A percentile compares a stretch with the other conserved stretches of the same genome.
Evolutionary conservation across 2,329 filamentous ascomycete genomes (phyloP).

Genomic region (Xylariomycetidae sp.): DNA sequence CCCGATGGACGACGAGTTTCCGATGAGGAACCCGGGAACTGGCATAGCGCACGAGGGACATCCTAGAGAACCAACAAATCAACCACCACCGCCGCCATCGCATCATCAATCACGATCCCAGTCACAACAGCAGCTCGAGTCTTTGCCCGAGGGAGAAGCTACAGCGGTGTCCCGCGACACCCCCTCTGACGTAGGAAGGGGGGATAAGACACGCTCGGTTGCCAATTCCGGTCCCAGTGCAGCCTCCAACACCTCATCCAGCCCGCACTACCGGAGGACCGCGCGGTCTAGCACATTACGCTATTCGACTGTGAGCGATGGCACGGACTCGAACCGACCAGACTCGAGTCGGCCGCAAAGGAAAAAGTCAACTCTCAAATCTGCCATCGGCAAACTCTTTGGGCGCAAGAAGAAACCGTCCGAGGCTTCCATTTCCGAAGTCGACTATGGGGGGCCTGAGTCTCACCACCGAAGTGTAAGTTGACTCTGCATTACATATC

Average conservation of each 20-base stretch:
- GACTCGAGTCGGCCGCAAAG: constrained; percentile 38
- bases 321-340: constrained; percentile 27
- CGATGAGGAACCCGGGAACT: constrained; percentile 41
- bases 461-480: constrained; percentile 48
- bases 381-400: constrained; percentile 54
- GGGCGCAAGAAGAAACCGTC: constrained; percentile 50
- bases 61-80: no score
- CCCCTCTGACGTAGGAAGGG: constrained; percentile 13
- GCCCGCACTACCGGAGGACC: constrained; percentile 29
- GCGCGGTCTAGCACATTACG: constrained; percentile 37
- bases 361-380: constrained; percentile 55
- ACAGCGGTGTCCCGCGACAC: constrained; percentile 14
- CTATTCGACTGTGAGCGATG: constrained; percentile 44
- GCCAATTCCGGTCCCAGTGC: constrained; percentile 21
- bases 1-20: constrained; percentile 54
- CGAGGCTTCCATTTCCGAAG: constrained; percentile 23
- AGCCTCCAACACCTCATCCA: constrained; percentile 20
- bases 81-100: no score
- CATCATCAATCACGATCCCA: no score
- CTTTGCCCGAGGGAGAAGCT: constrained; percentile 15
- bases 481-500: constrained; percentile 8
- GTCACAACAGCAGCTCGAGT: constrained; percentile 14
- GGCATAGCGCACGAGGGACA: constrained; percentile 30
- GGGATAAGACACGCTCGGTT: constrained; percentile 17
- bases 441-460: constrained; percentile 21